phyloP scores from a whole-genome alignment of 164 flowering plant genomes.

The Magnolia sinica region DNA sequence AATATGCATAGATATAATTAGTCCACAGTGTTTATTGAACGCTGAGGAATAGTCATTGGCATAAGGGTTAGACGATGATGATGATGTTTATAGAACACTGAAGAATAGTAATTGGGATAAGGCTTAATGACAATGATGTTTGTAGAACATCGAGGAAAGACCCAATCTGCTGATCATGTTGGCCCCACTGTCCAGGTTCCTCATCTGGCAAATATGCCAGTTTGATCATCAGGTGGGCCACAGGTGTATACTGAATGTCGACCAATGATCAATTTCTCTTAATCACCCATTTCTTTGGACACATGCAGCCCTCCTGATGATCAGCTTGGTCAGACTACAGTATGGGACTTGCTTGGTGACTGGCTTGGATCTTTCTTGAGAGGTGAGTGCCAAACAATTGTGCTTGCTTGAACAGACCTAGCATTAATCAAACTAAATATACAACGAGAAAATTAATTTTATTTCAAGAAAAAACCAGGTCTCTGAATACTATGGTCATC shows the following conservation, averaged over 20 bases:
- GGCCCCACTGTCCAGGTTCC: not conserved
- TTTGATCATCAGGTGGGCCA: slow-evolving; percentile 39
- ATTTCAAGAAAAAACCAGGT: not conserved
- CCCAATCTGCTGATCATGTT: not conserved
- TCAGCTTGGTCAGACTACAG: not conserved
- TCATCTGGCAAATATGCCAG: no score
- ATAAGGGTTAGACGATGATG: no score
- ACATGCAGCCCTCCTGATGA: no score
- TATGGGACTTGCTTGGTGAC: not conserved
- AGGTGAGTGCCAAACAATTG: no score
- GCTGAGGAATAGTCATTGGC: no score
- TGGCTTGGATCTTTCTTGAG: not conserved
- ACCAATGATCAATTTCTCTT: not conserved
- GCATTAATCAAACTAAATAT: slow-evolving; percentile 54
- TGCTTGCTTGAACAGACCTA: not conserved
- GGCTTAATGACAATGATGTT: no score
- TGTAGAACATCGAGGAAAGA: not conserved
- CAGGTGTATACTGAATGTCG: slow-evolving; percentile 24
- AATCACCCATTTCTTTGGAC: no score
- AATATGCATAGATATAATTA: no score
- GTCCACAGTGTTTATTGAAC: no score
- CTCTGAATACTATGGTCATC: not conserved
- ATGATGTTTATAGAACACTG: no score
- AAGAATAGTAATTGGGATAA: not conserved
- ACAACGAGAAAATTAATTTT: slow-evolving; percentile 6